These are phyloP conservation scores for Fusarium oligoseptatum DNA, from an alignment of 2,329 filamentous ascomycete species.

Conservation along the genomic window DNA sequence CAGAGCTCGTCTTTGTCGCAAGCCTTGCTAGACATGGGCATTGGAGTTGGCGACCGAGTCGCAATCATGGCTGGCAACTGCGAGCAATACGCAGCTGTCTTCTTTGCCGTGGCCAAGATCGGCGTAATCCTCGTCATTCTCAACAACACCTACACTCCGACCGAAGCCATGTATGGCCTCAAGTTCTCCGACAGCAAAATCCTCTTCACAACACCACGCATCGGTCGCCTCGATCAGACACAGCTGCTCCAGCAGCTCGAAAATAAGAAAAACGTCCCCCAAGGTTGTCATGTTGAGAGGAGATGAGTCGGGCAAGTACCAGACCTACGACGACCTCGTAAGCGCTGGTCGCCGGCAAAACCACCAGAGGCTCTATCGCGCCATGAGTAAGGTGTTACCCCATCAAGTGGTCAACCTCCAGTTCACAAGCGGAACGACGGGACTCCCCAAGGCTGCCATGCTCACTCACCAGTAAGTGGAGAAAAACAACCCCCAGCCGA, in stretches of 20 bases:
- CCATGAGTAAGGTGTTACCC: conserved; percentile 68
- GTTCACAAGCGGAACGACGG: conserved; percentile 82
- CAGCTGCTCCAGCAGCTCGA: conserved; percentile 69
- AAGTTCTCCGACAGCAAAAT: conserved; percentile 79
- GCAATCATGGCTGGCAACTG: conserved; percentile 84
- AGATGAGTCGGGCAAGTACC: conserved; percentile 63
- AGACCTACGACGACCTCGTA: conserved; percentile 72
- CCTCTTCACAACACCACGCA: conserved; percentile 78
- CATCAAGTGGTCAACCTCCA: conserved; percentile 80
- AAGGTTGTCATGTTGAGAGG: conserved; percentile 73
- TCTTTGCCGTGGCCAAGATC: conserved; percentile 78
- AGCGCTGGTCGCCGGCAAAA: conserved; percentile 63
- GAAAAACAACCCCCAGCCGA: neutral
- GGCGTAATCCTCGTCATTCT: conserved; percentile 80
- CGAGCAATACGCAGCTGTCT: conserved; percentile 83
- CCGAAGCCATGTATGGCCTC: conserved; percentile 78
- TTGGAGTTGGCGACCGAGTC: conserved; percentile 76
- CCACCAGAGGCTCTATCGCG: conserved; percentile 64
- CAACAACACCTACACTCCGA: conserved; percentile 85
- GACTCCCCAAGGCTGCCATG: conserved; percentile 80
- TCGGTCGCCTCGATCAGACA: conserved; percentile 75
- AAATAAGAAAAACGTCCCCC: conserved; percentile 58
- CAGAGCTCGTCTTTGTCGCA: conserved; percentile 73
- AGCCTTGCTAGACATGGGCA: conserved; percentile 75
- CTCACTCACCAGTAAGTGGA: conserved; percentile 74